Conservation (phyloP, 1,284 basidiomycete species). For the Exobasidium rhododendri region DNA sequence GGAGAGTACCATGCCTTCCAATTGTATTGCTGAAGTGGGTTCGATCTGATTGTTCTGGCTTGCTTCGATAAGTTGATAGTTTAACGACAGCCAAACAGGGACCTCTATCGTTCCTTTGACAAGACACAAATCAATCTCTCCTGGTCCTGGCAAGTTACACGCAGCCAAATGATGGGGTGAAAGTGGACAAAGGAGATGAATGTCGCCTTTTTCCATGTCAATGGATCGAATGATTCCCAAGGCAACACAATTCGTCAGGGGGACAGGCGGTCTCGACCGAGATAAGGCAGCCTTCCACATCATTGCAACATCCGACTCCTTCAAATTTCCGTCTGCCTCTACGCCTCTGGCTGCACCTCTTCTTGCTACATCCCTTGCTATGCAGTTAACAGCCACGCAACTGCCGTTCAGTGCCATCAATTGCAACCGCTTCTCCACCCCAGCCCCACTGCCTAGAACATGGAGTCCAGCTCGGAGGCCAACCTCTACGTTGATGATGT, state of each 20-base stretch:
- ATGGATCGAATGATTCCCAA: slow-evolving; percentile 47
- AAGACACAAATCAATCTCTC: slow-evolving; percentile 55
- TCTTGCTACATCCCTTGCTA: slow-evolving; percentile 25
- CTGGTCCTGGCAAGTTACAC: slow-evolving; percentile 60
- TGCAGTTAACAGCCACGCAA: slow-evolving; percentile 62
- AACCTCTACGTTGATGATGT: slow-evolving; percentile 60
- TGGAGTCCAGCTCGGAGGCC: slow-evolving; percentile 63
- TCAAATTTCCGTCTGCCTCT: too few relatives aligned
- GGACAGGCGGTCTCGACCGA: background rate
- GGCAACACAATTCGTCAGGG: slow-evolving; percentile 21
- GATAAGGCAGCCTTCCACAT: background rate
- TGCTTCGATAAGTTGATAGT: slow-evolving; percentile 60
- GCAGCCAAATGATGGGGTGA: slow-evolving; percentile 58
- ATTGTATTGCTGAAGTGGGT: slow-evolving; percentile 54
- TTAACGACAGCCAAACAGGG: slow-evolving; percentile 80
- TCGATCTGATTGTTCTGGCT: background rate
- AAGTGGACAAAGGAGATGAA: slow-evolving; percentile 45
- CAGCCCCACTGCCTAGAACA: slow-evolving; percentile 31
- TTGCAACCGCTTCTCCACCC: slow-evolving; percentile 25
- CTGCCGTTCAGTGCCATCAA: slow-evolving; percentile 72
- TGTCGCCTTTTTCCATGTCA: slow-evolving; percentile 21
- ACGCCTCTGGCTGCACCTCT: slow-evolving; percentile 1
- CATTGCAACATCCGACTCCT: too few relatives aligned
- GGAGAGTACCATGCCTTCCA: slow-evolving; percentile 60
- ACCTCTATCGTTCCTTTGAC: slow-evolving; percentile 84